Conservation (phyloP, 2,329 filamentous ascomycete genomes). For the Boeremia lycopersici region DNA sequence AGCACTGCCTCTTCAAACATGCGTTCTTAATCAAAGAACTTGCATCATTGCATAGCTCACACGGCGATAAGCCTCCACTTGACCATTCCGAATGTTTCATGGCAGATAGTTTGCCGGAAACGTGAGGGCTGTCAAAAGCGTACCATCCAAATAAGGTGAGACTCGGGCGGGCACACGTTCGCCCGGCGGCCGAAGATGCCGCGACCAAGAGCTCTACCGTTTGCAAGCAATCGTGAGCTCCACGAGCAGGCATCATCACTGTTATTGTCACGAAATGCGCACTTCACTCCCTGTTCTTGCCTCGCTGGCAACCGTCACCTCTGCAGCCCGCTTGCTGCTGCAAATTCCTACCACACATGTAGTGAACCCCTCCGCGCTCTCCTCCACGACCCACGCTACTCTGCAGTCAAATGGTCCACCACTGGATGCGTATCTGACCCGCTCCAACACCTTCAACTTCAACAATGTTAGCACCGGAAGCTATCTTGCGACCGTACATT, state of each 20-base stretch:
- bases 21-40: not conserved
- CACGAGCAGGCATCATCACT: constrained; percentile 7
- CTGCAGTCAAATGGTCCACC: constrained; percentile 63
- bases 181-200: constrained; percentile 11
- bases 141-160: not conserved
- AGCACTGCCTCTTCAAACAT: not conserved
- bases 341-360: constrained; percentile 56
- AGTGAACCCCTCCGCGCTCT: constrained; percentile 55
- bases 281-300: constrained; percentile 49
- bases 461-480: constrained; percentile 71
- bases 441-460: constrained; percentile 76
- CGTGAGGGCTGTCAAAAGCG: not conserved
- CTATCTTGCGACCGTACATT: constrained; percentile 84
- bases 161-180: not conserved
- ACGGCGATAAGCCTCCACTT: not conserved
- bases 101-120: not conserved
- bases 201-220: constrained; percentile 9
- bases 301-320: constrained; percentile 48
- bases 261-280: constrained; percentile 27
- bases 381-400: constrained; percentile 67
- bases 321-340: constrained; percentile 56
- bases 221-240: constrained; percentile 5
- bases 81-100: not conserved
- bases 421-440: constrained; percentile 68
- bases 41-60: not conserved